These are phyloP conservation scores for Leptomonas seymouri DNA, from an alignment of 208 protist species.

Conservation along the genomic window DNA sequence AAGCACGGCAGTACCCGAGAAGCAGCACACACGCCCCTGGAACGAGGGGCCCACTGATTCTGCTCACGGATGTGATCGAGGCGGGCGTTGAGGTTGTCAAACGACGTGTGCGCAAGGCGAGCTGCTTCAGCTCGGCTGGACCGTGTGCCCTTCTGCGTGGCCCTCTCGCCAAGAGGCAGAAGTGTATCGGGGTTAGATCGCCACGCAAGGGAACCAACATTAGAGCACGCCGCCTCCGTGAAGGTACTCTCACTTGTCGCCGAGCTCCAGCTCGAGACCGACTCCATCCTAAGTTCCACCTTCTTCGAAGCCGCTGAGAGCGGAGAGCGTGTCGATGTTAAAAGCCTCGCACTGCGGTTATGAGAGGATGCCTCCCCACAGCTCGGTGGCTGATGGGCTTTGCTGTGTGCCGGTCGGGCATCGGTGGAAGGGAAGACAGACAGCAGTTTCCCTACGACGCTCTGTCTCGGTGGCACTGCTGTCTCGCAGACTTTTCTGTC, in stretches of 20 bases:
- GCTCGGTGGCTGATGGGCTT: no score
- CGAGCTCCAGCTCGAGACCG: constrained; percentile 34
- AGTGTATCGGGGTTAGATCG: not conserved
- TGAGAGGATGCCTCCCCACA: no score
- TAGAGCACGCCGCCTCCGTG: not conserved
- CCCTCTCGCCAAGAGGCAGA: not conserved
- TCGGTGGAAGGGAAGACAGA: no score
- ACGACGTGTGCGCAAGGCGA: not conserved
- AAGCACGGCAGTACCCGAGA: no score
- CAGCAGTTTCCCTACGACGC: no score
- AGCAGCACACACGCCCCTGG: no score
- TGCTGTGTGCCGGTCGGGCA: no score
- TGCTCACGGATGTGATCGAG: constrained; percentile 7
- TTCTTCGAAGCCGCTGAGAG: constrained; percentile 2
- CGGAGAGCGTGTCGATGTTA: no score
- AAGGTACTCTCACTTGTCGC: not conserved
- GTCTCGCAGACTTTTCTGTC: not conserved
- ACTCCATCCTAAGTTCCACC: constrained; percentile 23
- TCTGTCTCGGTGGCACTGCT: no score
- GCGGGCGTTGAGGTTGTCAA: constrained; percentile 14
- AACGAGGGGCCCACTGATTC: not conserved
- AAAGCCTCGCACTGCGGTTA: no score
- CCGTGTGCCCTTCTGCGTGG: not conserved
- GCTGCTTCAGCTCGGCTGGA: not conserved
- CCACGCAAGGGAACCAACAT: not conserved